phyloP scores from a whole-genome alignment of 305 asterid genomes.

The Solanum hybrid region DNA sequence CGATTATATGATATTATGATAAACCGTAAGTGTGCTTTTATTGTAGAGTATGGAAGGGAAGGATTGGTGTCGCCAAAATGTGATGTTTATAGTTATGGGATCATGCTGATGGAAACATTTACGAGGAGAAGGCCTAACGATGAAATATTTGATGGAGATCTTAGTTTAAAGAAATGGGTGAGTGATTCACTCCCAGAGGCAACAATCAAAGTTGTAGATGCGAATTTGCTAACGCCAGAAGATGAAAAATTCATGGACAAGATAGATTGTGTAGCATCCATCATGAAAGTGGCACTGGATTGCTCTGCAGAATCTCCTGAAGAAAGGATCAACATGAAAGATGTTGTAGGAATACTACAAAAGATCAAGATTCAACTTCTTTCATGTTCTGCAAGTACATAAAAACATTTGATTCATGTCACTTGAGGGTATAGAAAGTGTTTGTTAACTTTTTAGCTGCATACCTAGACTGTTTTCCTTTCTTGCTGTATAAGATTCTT shows the following conservation, averaged over 20 bases:
- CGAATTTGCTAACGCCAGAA: background rate
- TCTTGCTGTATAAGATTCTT: background rate
- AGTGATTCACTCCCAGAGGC: background rate
- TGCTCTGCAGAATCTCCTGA: background rate
- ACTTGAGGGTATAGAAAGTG: background rate
- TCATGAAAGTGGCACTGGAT: constrained; percentile 4
- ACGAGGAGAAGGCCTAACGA: constrained; percentile 4
- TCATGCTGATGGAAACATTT: constrained; percentile 12
- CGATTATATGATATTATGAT: background rate
- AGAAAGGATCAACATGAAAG: constrained; percentile 3
- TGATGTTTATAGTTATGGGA: constrained; percentile 15
- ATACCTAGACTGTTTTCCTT: background rate
- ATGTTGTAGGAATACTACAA: background rate
- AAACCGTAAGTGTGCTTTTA: background rate
- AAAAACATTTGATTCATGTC: background rate
- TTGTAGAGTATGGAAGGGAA: constrained; percentile 10
- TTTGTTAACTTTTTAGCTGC: background rate
- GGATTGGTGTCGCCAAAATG: constrained; percentile 6
- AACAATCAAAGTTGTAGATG: background rate
- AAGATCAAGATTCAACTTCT: constrained; percentile 1
- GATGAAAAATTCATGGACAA: background rate
- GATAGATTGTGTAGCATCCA: background rate
- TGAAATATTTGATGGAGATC: background rate
- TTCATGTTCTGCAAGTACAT: background rate
- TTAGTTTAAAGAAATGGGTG: constrained; percentile 6